Evolutionary conservation across 495 filamentous ascomycete genomes (phyloP), one percentile per base, ranked within the genome.

Genomic region (Neurospora sp.): DNA sequence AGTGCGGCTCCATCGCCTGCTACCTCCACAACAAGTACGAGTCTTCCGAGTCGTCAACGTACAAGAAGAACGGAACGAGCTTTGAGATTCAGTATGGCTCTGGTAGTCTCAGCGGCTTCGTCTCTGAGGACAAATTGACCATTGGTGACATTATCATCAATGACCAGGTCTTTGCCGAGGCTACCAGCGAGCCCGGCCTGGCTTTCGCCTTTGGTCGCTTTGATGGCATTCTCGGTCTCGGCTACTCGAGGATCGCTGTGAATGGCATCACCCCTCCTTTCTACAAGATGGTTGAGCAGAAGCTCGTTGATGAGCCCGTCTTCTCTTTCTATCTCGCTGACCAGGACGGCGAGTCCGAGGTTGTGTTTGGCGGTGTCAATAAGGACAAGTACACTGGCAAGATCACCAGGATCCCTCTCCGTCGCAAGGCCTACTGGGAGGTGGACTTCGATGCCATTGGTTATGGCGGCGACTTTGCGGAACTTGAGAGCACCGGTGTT

Each of bases 401-500:
- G 82, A 86, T 99, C 78, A 93, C 89, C 73, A 94, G 92, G 79
- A 94, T 99, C 75, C 95, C 95, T 69, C 89, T 99, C 74, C 90
- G 96, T 80, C 93, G 96, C 79, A 98, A 98, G 90, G 96, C 96
- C 45, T 99, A 99, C 88, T 99, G 96, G 96, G 96, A 99, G 87
- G 95, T 98, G 37, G 94, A 98, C 75, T 90, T 98, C 74, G 92
- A 98, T 78, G 86, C 93, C 65, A 94, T 99, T 83, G 88, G 90
- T 68, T 95, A 97, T 74, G 96, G 96, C 73, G 87, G 92, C 20
- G 86, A 89, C 72, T 88, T 87, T 74, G 96, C 96, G 74, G 91
- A 96, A 77, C 90, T 98, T 70, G 94, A 97, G 65, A 87, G 92
- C 86, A 97, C 94, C 65, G 96, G 96, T 85, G 91, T 93, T 75